phyloP scores from a whole-genome alignment of 768 basidiomycete species.

The Clathrus columnatus region DNA sequence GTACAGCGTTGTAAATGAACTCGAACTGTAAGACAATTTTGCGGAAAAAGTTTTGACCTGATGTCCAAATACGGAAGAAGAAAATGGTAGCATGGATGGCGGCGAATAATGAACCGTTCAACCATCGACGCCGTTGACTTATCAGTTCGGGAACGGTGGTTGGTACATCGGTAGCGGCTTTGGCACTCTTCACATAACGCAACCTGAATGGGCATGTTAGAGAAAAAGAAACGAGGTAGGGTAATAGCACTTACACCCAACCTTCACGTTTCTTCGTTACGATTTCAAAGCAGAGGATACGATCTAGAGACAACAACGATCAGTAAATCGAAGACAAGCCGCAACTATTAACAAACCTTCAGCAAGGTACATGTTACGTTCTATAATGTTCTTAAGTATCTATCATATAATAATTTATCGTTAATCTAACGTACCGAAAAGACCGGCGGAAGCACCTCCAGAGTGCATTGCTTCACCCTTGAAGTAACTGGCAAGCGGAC shows the following conservation, averaged over 20 bases:
- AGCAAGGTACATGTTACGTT: conserved; percentile 89
- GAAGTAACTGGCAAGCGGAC: conserved; percentile 88
- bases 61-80: conserved; percentile 81
- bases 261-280: conserved; percentile 82
- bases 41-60: conserved; percentile 82
- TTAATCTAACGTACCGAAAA: conserved; percentile 39
- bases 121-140: conserved; percentile 84
- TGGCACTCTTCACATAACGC: conserved; percentile 88
- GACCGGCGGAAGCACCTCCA: conserved; percentile 51
- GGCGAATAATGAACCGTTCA: conserved; percentile 87
- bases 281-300: conserved; percentile 90
- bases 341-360: conserved; percentile 31
- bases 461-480: conserved; percentile 86
- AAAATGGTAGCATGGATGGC: conserved; percentile 89
- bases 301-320: conserved; percentile 30
- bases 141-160: conserved; percentile 89
- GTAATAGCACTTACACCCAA: conserved; percentile 53
- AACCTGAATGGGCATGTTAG: conserved; percentile 34
- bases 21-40: conserved; percentile 75
- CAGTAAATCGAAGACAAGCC: neutral
- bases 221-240: neutral
- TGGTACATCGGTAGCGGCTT: conserved; percentile 94
- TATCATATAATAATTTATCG: neutral
- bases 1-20: conserved; percentile 84
- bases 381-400: conserved; percentile 20